A percentile compares a stretch with the other conserved stretches of the same genome.
Conservation (phyloP, 164 flowering plant genomes). For the Cinnamomum micranthum region DNA sequence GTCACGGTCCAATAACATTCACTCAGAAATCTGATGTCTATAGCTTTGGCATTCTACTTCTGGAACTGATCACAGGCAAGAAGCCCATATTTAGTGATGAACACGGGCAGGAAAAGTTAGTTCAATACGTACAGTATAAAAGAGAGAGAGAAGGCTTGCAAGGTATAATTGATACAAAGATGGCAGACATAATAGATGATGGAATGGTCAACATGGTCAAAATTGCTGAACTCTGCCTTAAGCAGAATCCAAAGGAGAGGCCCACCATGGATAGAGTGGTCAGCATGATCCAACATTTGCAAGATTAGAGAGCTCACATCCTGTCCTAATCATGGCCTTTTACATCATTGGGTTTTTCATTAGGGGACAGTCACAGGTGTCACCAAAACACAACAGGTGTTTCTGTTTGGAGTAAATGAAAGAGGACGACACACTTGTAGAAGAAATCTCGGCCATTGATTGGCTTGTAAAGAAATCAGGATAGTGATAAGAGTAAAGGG, state of each 20-base stretch:
- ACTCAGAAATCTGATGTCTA: constrained; percentile 18
- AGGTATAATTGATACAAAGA: constrained; percentile 13
- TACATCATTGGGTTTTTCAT: neutral
- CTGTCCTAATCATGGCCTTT: neutral
- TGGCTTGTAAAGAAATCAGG: neutral
- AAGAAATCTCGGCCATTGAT: neutral
- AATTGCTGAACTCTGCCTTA: constrained; percentile 17
- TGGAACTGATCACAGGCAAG: constrained; percentile 24
- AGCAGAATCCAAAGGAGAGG: constrained; percentile 16
- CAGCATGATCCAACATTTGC: constrained; percentile 15
- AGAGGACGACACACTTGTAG: neutral
- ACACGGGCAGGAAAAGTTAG: constrained; percentile 6
- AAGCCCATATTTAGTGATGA: constrained; percentile 10
- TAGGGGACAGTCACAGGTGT: neutral
- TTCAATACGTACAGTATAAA: constrained; percentile 3
- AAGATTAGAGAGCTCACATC: neutral
- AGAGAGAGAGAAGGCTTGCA: constrained; percentile 12
- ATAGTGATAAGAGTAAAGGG: neutral
- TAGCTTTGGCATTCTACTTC: constrained; percentile 25
- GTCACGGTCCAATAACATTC: neutral
- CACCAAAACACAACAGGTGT: neutral
- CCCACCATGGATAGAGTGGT: constrained; percentile 23
- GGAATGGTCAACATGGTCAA: constrained; percentile 11
- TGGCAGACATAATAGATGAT: constrained; percentile 5
- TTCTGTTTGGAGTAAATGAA: neutral